A percentile compares a stretch with the other conserved stretches of the same genome.
Conservation (phyloP, 2,329 filamentous ascomycete species). For the Aureobasidium musti region DNA sequence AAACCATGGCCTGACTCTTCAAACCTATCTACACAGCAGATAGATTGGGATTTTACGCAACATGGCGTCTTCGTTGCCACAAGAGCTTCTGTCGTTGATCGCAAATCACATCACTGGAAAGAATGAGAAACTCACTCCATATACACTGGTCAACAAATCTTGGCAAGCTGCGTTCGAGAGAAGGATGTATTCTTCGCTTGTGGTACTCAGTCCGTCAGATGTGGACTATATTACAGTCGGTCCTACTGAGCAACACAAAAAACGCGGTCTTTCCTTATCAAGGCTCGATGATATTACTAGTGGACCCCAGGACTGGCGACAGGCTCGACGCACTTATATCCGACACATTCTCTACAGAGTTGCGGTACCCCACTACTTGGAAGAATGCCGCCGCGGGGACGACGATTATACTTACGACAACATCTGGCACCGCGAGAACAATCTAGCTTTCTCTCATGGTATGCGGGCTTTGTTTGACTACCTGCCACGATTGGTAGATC, state of each 20-base stretch:
- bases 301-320: background rate
- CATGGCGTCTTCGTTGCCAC: background rate
- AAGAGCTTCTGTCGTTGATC: background rate
- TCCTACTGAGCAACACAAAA: background rate
- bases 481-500: background rate
- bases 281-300: background rate
- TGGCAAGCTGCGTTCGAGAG: constrained; percentile 2
- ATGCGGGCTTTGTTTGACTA: background rate
- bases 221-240: background rate
- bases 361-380: background rate
- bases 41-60: too few relatives aligned
- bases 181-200: background rate
- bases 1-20: too few relatives aligned
- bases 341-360: background rate
- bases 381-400: background rate
- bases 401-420: background rate
- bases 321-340: background rate
- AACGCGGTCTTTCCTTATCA: background rate
- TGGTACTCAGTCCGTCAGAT: background rate
- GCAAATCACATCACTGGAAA: background rate
- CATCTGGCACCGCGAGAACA: background rate
- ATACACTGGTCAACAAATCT: constrained; percentile 4
- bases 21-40: background rate
- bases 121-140: background rate
- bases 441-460: background rate